These are phyloP conservation scores for Emericellopsis cladophorae DNA, from an alignment of 2,329 filamentous ascomycete species.

Conservation along the genomic window DNA sequence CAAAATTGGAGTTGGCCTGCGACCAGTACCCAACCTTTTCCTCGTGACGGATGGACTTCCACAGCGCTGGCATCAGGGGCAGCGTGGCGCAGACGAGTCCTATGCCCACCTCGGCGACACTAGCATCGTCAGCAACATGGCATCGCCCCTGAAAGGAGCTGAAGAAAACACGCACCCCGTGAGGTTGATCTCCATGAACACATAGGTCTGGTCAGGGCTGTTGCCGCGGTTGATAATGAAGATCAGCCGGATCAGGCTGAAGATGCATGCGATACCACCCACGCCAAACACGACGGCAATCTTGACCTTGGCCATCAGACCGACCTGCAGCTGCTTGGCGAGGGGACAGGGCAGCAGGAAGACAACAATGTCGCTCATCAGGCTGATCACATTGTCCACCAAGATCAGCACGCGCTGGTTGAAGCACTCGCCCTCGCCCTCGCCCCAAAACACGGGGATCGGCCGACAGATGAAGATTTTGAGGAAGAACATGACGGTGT, in stretches of 20 bases:
- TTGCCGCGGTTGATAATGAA: constrained; percentile 1
- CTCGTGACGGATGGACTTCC: constrained; percentile 1
- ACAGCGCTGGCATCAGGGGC: background rate
- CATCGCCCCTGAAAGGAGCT: background rate
- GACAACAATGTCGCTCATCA: constrained; percentile 1
- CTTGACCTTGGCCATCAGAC: background rate
- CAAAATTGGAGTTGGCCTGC: background rate
- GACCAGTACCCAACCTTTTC: background rate
- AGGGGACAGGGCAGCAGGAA: background rate
- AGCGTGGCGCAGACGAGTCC: constrained; percentile 1
- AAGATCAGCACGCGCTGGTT: constrained; percentile 1
- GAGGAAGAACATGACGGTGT: background rate
- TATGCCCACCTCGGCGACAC: constrained; percentile 1
- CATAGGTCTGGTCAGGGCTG: background rate
- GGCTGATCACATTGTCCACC: constrained; percentile 1
- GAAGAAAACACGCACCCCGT: background rate
- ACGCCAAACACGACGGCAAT: constrained; percentile 1
- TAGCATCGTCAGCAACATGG: background rate
- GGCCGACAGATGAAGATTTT: constrained; percentile 1
- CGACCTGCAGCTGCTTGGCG: background rate
- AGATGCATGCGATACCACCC: constrained; percentile 1
- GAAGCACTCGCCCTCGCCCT: background rate
- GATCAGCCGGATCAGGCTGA: constrained; percentile 1
- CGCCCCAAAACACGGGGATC: constrained; percentile 1
- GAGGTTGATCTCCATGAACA: constrained; percentile 1